A percentile compares a stretch with the other conserved stretches of the same genome.
Conservation (phyloP, 2,329 filamentous ascomycete genomes). For the Podosphaera fusca region DNA sequence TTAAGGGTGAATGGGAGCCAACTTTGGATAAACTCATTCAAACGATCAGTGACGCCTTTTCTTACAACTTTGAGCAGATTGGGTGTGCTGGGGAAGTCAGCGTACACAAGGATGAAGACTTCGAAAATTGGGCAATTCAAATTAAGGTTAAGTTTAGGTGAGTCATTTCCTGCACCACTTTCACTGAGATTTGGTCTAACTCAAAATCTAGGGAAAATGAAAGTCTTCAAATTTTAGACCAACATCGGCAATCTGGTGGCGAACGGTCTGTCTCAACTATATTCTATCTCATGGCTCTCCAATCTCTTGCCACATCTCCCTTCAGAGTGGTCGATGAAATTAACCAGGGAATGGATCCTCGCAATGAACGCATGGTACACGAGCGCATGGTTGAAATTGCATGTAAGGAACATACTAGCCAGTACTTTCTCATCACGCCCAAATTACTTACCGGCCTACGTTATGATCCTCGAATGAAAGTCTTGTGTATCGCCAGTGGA, state of each 20-base stretch:
- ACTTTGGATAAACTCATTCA: constrained; percentile 52
- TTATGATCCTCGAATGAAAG: constrained; percentile 78
- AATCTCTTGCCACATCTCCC: constrained; percentile 76
- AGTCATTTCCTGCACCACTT: constrained; percentile 10
- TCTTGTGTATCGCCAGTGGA: constrained; percentile 82
- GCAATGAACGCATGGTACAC: constrained; percentile 95
- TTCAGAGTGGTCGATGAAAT: constrained; percentile 99
- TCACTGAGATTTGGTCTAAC: constrained; percentile 3
- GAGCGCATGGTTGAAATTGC: constrained; percentile 96
- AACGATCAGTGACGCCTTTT: constrained; percentile 75
- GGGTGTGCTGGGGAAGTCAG: constrained; percentile 79
- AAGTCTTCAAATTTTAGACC: constrained; percentile 60
- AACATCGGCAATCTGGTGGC: constrained; percentile 85
- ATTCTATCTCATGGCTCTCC: constrained; percentile 96
- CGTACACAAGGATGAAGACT: constrained; percentile 77
- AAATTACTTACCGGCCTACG: constrained; percentile 70
- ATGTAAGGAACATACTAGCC: constrained; percentile 54
- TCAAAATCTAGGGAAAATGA: constrained; percentile 41
- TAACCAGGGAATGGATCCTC: constrained; percentile 97
- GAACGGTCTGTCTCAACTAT: constrained; percentile 93
- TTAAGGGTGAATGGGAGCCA: constrained; percentile 64
- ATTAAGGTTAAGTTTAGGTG: constrained; percentile 90
- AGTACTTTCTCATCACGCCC: constrained; percentile 94
- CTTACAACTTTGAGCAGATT: constrained; percentile 83
- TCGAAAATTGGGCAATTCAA: constrained; percentile 81